These are phyloP conservation scores for Pleurotus tuoliensis DNA, from an alignment of 768 basidiomycete genomes.

Conservation along the genomic window DNA sequence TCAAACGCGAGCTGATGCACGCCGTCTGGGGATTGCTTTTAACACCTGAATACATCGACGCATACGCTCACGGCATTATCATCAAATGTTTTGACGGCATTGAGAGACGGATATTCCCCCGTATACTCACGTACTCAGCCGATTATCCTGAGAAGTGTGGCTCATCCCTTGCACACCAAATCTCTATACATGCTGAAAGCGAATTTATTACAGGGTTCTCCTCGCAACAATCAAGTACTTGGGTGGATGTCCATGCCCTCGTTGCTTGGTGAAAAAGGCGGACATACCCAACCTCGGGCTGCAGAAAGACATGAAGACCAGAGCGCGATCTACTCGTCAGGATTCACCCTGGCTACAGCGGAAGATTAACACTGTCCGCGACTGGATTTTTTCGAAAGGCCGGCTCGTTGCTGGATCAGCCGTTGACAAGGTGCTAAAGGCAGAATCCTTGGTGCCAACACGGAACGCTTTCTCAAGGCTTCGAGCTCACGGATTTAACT, in stretches of 20 bases:
- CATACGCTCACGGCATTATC: slow-evolving; percentile 8
- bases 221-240: slow-evolving; percentile 28
- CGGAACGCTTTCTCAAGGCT: slow-evolving; percentile 23
- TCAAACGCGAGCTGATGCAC: slow-evolving; percentile 10
- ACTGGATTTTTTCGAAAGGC: slow-evolving; percentile 5
- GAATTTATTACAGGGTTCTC: slow-evolving; percentile 22
- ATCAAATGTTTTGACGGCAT: slow-evolving; percentile 7
- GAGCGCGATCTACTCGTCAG: neutral
- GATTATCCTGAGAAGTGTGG: slow-evolving; percentile 26
- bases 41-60: neutral
- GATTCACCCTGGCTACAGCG: slow-evolving; percentile 2
- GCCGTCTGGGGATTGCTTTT: slow-evolving; percentile 4
- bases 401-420: neutral
- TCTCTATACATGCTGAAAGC: neutral
- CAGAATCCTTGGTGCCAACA: slow-evolving; percentile 8
- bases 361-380: neutral
- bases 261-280: slow-evolving; percentile 26
- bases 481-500: slow-evolving; percentile 13
- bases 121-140: neutral
- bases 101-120: neutral
- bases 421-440: neutral
- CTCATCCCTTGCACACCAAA: neutral
- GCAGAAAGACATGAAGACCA: slow-evolving; percentile 13
- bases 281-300: slow-evolving; percentile 23
- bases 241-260: slow-evolving; percentile 32